Evolutionary conservation across 305 asterid species (phyloP).

Genomic region (Ruellia speciosa): DNA sequence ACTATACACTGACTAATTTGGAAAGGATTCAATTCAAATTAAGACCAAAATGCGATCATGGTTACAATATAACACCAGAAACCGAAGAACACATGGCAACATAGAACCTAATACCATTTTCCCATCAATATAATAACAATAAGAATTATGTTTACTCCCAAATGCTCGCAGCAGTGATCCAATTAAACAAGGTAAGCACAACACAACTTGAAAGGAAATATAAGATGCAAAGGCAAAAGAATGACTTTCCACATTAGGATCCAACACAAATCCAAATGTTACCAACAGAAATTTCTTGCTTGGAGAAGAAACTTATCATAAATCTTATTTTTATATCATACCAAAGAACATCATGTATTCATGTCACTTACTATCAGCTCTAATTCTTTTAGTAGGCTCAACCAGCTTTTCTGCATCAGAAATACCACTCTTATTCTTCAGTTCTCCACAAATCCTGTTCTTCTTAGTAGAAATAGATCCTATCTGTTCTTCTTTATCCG

Average conservation of each 20-base stretch:
- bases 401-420: constrained; percentile 25
- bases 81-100: constrained; percentile 5
- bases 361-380: constrained; percentile 45
- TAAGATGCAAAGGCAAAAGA: neutral
- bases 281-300: no score
- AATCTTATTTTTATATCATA: no score
- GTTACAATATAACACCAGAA: neutral
- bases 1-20: constrained; percentile 8
- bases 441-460: constrained; percentile 34
- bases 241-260: constrained; percentile 6
- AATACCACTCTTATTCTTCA: constrained; percentile 19
- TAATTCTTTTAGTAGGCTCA: constrained; percentile 26
- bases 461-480: constrained; percentile 36
- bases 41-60: constrained; percentile 4
- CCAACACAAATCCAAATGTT: neutral
- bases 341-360: no score
- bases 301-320: no score
- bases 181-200: constrained; percentile 7
- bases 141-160: constrained; percentile 4
- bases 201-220: constrained; percentile 2
- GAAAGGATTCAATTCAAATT: neutral
- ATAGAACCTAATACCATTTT: constrained; percentile 1
- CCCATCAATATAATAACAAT: constrained; percentile 8
- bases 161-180: neutral
- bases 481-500: constrained; percentile 25